phyloP scores from a whole-genome alignment of 768 basidiomycete species.

The Amanita rimosa region DNA sequence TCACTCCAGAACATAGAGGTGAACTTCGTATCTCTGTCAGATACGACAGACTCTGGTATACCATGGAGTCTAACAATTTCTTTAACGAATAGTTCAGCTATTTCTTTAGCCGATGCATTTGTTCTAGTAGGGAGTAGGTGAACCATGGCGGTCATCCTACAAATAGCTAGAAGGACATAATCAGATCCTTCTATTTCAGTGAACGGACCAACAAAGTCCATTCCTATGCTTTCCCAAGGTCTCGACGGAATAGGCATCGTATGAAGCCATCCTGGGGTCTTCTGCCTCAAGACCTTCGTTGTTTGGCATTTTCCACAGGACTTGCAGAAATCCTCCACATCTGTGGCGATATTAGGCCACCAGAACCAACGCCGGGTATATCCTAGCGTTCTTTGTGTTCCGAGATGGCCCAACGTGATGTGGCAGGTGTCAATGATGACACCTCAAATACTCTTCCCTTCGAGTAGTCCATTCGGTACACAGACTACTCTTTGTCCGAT shows the following conservation, averaged over 20 bases:
- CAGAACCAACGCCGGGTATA: slow-evolving; percentile 14
- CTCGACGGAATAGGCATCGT: slow-evolving; percentile 12
- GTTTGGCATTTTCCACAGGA: slow-evolving; percentile 11
- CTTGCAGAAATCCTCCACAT: slow-evolving; percentile 10
- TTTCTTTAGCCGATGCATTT: slow-evolving; percentile 10
- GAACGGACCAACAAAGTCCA: slow-evolving; percentile 22
- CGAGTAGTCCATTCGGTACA: background rate
- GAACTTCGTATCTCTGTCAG: slow-evolving; percentile 22
- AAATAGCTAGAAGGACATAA: slow-evolving; percentile 16
- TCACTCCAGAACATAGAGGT: slow-evolving; percentile 21
- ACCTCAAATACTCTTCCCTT: background rate
- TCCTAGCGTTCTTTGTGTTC: too few species aligned
- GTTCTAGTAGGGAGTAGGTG: slow-evolving; percentile 15
- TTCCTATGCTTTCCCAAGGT: slow-evolving; percentile 20
- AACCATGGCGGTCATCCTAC: slow-evolving; percentile 14
- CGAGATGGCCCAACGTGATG: background rate
- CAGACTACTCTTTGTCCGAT: background rate
- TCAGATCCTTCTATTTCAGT: slow-evolving; percentile 14
- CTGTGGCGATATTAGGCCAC: slow-evolving; percentile 11
- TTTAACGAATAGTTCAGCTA: slow-evolving; percentile 13
- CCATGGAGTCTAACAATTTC: slow-evolving; percentile 17
- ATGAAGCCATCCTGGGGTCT: slow-evolving; percentile 15
- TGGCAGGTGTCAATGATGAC: background rate
- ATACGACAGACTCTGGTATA: slow-evolving; percentile 15
- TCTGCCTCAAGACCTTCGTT: slow-evolving; percentile 9